Evolutionary conservation across 164 flowering plant species (phyloP), one percentile per base, ranked within the genome.

Genomic region (Stephania yunnanensis): DNA sequence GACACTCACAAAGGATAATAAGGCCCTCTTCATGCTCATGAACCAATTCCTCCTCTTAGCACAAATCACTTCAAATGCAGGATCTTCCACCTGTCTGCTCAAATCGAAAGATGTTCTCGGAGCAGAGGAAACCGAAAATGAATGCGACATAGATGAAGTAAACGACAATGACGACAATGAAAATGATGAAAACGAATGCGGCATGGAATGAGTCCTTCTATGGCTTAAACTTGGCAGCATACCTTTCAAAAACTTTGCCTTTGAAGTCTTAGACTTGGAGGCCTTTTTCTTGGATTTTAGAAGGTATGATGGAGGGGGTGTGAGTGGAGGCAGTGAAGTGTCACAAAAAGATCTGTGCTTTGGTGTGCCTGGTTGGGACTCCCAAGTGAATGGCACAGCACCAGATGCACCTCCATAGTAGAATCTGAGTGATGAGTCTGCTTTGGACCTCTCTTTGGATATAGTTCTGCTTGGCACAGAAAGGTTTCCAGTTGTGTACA

Each of bases 291-390:
- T 68, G 64, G 77, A 72, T 42, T 71, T 76, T 44, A 70, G 71
- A 19, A 69, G 72, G 79, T 79, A 89, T 7, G 95, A 86, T 63
- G 95, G 95, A 71, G 92, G 95, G 15, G 95, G 95, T 19, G 92
- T 88, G 66, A 89, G 87, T 63, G 92, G 95, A 73, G 90, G 91
- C 3, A 84, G 69, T 8, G 81, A 19, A 19, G 82, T 67, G 8
- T 78, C 82, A 42, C 20, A 45, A 30, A 36, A 36, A 36, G 74
- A 69, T 15, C 70, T 30, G 52, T 79, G 36, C 58, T 89, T 91
- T 0, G 95, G 95, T 1, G 91, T 91, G 1, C 95, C 95, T 15
- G 95, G 95, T 50, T 81, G 88, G 29, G 90, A 86, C 58, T 91
- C 95, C 95, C 95, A 91, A 30, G 70, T 48, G 81, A 91, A 91